Evolutionary conservation across 305 asterid genomes (phyloP).

Genomic region (Solanum hybrid): DNA sequence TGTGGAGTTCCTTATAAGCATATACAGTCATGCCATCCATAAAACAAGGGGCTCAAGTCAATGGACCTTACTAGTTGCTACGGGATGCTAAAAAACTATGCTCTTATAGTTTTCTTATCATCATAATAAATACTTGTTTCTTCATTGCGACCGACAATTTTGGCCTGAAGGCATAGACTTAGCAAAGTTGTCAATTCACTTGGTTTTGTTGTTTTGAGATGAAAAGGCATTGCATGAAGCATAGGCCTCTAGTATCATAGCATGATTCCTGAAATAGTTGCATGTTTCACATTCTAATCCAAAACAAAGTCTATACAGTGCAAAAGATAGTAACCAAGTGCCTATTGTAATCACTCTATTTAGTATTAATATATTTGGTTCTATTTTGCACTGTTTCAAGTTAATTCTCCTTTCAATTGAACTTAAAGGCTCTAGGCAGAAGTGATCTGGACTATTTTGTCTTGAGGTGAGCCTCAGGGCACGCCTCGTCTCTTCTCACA

Average conservation of each 20-base stretch:
- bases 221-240: neutral
- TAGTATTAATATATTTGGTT: neutral
- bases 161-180: neutral
- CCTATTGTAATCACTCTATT: neutral
- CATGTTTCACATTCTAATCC: neutral
- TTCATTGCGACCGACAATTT: neutral
- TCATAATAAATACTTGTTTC: neutral
- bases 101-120: neutral
- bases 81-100: neutral
- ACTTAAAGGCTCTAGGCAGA: conserved; percentile 2
- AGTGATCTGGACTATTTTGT: neutral
- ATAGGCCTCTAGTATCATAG: neutral
- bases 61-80: neutral
- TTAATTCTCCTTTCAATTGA: neutral
- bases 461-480: neutral
- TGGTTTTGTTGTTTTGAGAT: neutral
- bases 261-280: neutral
- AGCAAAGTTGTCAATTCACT: neutral
- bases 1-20: neutral
- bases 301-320: neutral
- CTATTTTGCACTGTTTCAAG: neutral
- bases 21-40: neutral
- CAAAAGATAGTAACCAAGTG: neutral
- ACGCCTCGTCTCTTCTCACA: neutral
- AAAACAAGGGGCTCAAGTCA: neutral